Base-by-base conservation (phyloP, 371 early-diverging fungal genomes). In the Apophysomyces variabilis region DNA sequence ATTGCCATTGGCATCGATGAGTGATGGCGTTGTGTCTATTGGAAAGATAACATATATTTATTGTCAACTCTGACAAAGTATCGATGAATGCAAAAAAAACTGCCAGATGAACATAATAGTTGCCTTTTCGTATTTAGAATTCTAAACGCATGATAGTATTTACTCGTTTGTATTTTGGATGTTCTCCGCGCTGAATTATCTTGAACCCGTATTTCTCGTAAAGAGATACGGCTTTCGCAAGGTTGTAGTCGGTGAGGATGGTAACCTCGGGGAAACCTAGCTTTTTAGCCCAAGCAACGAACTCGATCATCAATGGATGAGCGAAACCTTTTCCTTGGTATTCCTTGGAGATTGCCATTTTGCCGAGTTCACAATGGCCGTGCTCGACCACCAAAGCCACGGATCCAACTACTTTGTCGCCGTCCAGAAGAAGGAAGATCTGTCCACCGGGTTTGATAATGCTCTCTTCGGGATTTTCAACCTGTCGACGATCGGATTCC, bases 371-470 rank as follows among this genome's bases (percentile, higher is more conserved):
- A 44, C 62, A 67, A 7, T 37, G 35, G 5, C 70, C 70, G 5
- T 66, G 21, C 38, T 70, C 65, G 14, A 73, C 37, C 12, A 70
- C 54, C 65, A 66, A 58, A 9, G 70, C 67, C 26, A 67, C 64
- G 12, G 65, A 62, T 35, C 70, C 74, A 5, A 54, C 61, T 7
- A 70, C 66, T 7, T 38, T 39, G 9, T 36, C 41, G 8, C 35
- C 36, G 9, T 57, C 45, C 8, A 72, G 1, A 7, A 66, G 36
- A 16, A 68, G 66, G 35, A 68, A 72, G 1, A 72, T 54, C 18
- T 72, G 68, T n/a, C 72, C 72, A 4, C 72, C 72, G 12, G 61
- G 58, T 12, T 68, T 36, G 16, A 72, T 57, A 13, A 72, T 64
- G 16, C 38, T 43, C 41, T 72, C 63, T 61, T 72, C 64, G 13